Evolutionary conservation across 768 basidiomycete genomes (phyloP), one percentile per base, ranked within the genome.

Genomic region (Mrakia hoshinonis): DNA sequence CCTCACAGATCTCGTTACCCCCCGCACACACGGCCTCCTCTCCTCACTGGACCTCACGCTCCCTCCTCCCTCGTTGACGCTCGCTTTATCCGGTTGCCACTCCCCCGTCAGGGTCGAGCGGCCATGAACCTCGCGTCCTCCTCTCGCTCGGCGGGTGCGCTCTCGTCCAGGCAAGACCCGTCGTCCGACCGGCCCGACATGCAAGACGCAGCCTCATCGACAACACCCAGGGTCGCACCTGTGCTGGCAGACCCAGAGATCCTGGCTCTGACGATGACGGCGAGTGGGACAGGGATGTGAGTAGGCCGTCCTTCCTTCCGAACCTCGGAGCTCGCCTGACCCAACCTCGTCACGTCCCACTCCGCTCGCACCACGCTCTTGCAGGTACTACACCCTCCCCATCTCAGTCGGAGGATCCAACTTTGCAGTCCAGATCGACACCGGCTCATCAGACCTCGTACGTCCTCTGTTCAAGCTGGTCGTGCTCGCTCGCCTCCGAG

Each of bases 401-500:
- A 64, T 72, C 46, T 43, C 39, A 15, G 26, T 72, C 29, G 70
- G 70, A 58, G 70, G 55, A 1, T 61, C 36, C 13, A 36, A 47
- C 11, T 72, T 48, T 34, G 31, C 31, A 1, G 63, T 72, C 22
- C 65, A 67, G 24, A 29, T 65, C 3, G 70, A 72, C 54, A 72
- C 70, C 3, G 70, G 70, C 36, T 72, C 70, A 4, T 72, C 70
- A 0, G 70, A 72, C 38, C 61, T 70, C 24, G 70, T 72, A 39
- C 2, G 65, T 72, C 10, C 29, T 20, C 7, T n/a, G 22, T 31
- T 55, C 51, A 11, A n/a, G 20, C 29, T n/a, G 11, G 7, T 26
- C 34, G 11, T 31, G 26, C 24, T 36, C 64, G 26, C 49, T 51
- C 46, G 24, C 38, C 11, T 22, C 22, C n/a, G 39, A 22, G 24